These are phyloP conservation scores for Leccinum disarticulatum DNA, from an alignment of 768 basidiomycete species.

Conservation along the genomic window DNA sequence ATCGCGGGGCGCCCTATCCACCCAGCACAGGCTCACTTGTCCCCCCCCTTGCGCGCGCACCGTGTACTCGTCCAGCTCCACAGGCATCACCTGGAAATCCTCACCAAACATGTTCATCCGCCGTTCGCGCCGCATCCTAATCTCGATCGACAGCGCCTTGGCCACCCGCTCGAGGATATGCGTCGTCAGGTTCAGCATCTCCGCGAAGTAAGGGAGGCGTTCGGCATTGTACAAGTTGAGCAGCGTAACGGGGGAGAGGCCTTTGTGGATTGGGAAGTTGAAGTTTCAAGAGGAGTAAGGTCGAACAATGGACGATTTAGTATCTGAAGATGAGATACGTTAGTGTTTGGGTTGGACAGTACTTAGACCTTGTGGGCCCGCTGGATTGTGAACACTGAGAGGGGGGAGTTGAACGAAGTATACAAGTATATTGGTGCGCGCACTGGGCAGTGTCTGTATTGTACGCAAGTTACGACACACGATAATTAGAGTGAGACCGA, in stretches of 20 bases:
- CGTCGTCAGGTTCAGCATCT: conserved; percentile 27
- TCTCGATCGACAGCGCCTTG: not conserved
- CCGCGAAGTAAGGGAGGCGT: too few species aligned
- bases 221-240: too few species aligned
- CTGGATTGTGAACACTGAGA: conserved; percentile 23
- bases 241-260: too few species aligned
- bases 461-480: conserved; percentile 14
- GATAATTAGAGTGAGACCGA: too few species aligned
- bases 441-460: conserved; percentile 43
- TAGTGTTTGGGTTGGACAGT: conserved; percentile 29
- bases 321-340: too few species aligned
- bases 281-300: not conserved
- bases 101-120: too few species aligned
- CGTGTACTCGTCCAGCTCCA: conserved; percentile 37
- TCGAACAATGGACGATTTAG: too few species aligned
- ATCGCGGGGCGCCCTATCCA: too few species aligned
- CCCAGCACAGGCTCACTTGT: not conserved
- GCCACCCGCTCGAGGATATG: conserved; percentile 13
- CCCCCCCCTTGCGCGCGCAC: too few species aligned
- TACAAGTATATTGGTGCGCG: not conserved
- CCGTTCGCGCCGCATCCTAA: not conserved
- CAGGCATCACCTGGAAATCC: conserved; percentile 28
- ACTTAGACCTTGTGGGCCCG: conserved; percentile 36
- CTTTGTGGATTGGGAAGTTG: too few species aligned
- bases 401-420: too few species aligned